Conservation (phyloP, 768 basidiomycete genomes). For the Tylopilus subfusipes region DNA sequence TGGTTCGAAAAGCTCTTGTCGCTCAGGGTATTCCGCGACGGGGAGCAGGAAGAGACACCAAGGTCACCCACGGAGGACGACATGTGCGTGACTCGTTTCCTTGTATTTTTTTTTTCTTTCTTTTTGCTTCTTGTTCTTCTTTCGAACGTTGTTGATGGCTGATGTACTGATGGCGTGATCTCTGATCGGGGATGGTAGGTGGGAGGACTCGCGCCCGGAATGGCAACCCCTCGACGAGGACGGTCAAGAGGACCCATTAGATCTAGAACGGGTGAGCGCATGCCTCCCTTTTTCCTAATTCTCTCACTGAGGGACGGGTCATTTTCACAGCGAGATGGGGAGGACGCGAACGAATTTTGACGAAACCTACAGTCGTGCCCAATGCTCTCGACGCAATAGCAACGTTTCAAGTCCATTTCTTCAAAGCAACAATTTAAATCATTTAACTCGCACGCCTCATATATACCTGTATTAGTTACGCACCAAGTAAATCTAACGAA, state of each 20-base stretch:
- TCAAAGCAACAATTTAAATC: not conserved
- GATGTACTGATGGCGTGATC: not conserved
- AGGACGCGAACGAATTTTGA: not conserved
- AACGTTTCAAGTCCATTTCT: too few relatives aligned
- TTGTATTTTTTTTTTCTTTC: too few relatives aligned
- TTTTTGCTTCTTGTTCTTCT: not conserved
- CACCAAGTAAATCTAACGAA: not conserved
- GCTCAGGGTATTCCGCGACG: not conserved
- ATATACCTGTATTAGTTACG: not conserved
- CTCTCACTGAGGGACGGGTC: too few relatives aligned
- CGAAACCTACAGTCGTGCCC: not conserved
- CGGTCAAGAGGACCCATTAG: constrained; percentile 18
- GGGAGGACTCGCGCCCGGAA: constrained; percentile 15
- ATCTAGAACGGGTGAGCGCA: constrained; percentile 11
- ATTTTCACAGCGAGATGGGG: not conserved
- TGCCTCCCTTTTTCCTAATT: not conserved
- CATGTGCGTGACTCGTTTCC: constrained; percentile 9
- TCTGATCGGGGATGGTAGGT: constrained; percentile 10
- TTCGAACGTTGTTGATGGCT: not conserved
- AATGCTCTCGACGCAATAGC: too few relatives aligned
- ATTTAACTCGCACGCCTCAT: not conserved
- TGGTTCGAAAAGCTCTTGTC: too few relatives aligned
- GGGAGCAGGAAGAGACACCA: not conserved
- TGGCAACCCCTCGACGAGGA: constrained; percentile 29
- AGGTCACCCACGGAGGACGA: constrained; percentile 1